Base-by-base conservation (phyloP, 2,329 filamentous ascomycete species). In the Fusarium sp. region DNA sequence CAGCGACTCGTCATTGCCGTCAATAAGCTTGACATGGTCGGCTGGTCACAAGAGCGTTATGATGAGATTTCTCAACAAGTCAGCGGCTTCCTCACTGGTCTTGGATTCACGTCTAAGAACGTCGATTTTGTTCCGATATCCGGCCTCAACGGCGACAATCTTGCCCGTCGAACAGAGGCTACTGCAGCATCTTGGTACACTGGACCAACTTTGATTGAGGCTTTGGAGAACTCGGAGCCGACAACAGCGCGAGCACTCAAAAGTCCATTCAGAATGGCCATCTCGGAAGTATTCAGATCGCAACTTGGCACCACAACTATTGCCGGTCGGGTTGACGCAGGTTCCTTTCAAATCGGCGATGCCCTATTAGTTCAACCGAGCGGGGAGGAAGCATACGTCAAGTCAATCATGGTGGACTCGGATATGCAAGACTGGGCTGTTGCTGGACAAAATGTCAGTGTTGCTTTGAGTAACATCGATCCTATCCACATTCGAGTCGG, bases 1-100 rank as follows among this genome's bases (percentile, higher is more conserved):
- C 92, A 95, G 66, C 88, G 91, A 27, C 86, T 99, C 18, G 91
- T 99, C 44, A 92, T 99, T 29, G 95, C 93, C 3, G 89, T 99
- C 66, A 99, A 99, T 83, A 99, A 99, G 80, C 91, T 99, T 75
- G 96, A 99, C 78, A 91, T 90, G 18, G 90, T 95, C 9, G 83
- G 85, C 8, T 99, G 97, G 97, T 92, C 91, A 3, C 84, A 93
- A 78, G 90, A 90, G 7, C 88, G 94, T 3, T 99, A 97, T 73
- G 87, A 93, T 25, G 92, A 97, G 75, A 98, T 99, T 60, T 87
- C 89, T 45, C 89, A 94, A 67, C 93, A 97, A 75, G 90, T 97
- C 70, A 89, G 89, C 0, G 91, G 93, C 1, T 98, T 99, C 78
- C 83, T 99, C 65, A 90, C 88, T 0, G 89, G 91, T 1, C 92